Evolutionary conservation across 2,329 filamentous ascomycete species (phyloP).

Genomic region (Epichloe baconii): DNA sequence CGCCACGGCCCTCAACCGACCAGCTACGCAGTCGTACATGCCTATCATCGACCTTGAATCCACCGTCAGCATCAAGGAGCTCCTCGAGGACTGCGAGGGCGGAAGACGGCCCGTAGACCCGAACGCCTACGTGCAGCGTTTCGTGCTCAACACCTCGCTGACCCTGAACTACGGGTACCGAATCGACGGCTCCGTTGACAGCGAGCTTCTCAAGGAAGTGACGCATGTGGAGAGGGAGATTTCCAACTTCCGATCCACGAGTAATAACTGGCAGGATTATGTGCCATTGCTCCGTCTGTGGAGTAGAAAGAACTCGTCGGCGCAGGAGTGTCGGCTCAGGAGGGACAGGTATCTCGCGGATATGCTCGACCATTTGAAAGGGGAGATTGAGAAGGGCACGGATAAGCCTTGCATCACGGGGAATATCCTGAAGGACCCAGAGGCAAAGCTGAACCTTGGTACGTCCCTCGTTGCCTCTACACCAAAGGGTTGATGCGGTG

Average conservation of each 20-base stretch:
- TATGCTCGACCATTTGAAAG: constrained; percentile 44
- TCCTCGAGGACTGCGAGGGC: constrained; percentile 49
- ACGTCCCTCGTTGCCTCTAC: not conserved
- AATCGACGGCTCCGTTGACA: constrained; percentile 57
- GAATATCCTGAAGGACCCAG: constrained; percentile 41
- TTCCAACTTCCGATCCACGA: constrained; percentile 63
- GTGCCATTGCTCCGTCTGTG: constrained; percentile 60
- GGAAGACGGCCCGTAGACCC: constrained; percentile 57
- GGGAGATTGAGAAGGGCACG: constrained; percentile 24
- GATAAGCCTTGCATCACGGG: constrained; percentile 29
- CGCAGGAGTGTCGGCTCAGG: constrained; percentile 51
- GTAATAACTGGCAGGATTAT: constrained; percentile 77
- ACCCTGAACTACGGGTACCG: constrained; percentile 71
- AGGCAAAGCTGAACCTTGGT: constrained; percentile 27
- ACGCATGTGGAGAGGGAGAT: constrained; percentile 63
- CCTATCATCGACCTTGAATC: constrained; percentile 71
- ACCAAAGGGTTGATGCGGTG: not conserved
- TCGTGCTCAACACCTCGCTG: constrained; percentile 63
- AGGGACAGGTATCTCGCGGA: constrained; percentile 56
- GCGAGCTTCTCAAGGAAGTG: constrained; percentile 58
- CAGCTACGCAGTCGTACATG: constrained; percentile 66
- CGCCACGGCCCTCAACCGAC: constrained; percentile 64
- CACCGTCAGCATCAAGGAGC: constrained; percentile 57
- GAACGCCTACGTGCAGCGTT: constrained; percentile 59
- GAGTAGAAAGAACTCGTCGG: constrained; percentile 47